These are phyloP conservation scores for Geotrichum phurueaensis DNA, from an alignment of 1,139 yeast species.

Conservation along the genomic window DNA sequence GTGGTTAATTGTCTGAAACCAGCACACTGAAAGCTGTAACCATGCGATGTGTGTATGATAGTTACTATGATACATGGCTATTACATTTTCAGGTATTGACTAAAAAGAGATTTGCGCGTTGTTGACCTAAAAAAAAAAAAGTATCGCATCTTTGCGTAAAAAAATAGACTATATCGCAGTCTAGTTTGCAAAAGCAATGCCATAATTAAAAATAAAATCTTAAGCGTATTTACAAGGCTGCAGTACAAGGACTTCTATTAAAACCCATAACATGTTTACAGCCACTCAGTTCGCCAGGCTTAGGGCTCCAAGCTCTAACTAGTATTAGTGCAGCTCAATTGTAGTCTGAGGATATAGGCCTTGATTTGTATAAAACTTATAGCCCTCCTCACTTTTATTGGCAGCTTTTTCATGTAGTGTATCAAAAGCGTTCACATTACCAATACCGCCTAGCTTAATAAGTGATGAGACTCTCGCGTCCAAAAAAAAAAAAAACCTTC, in stretches of 20 bases:
- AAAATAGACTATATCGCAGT: background rate
- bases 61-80: background rate
- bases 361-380: background rate
- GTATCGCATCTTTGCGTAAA: too few species aligned
- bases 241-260: background rate
- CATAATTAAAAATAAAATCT: too few species aligned
- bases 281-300: background rate
- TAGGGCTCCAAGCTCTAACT: background rate
- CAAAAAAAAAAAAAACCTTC: background rate
- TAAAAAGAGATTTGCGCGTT: background rate
- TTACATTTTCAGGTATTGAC: background rate
- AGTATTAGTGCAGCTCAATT: background rate
- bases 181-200: too few species aligned
- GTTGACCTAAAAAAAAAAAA: background rate
- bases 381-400: background rate
- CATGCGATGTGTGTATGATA: background rate
- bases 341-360: background rate
- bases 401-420: background rate
- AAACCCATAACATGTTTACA: background rate
- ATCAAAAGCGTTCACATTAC: background rate
- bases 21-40: too few species aligned
- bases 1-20: too few species aligned
- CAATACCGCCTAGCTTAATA: background rate
- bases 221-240: background rate
- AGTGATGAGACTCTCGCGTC: background rate